Evolutionary conservation across 495 filamentous ascomycete species (phyloP).

Genomic region (Physcia stellaris): DNA sequence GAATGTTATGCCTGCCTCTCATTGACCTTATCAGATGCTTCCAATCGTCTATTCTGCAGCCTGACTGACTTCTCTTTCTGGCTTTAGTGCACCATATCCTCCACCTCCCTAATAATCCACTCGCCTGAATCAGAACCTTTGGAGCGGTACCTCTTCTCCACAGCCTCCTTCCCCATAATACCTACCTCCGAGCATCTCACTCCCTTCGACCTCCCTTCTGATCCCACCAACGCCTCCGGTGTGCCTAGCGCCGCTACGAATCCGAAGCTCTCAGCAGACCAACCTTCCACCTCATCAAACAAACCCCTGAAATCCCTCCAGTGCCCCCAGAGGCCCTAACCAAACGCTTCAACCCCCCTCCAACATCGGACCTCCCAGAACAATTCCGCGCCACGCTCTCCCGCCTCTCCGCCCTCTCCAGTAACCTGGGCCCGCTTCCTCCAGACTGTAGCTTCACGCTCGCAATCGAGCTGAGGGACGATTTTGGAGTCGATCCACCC

Average conservation of each 20-base stretch:
- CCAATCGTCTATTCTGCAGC: too few species aligned
- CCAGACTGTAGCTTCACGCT: slow-evolving; percentile 69
- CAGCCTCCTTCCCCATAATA: slow-evolving; percentile 57
- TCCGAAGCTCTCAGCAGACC: background rate
- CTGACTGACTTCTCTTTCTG: slow-evolving; percentile 62
- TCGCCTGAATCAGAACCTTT: slow-evolving; percentile 39
- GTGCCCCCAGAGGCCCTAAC: too few species aligned
- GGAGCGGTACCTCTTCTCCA: slow-evolving; percentile 81
- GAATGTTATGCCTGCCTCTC: too few species aligned
- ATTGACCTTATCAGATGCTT: too few species aligned
- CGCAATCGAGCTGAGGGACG: slow-evolving; percentile 68
- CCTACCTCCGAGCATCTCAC: slow-evolving; percentile 28
- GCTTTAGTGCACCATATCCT: slow-evolving; percentile 40
- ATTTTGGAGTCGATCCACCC: slow-evolving; percentile 59
- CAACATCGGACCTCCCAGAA: slow-evolving; percentile 48
- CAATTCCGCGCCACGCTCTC: slow-evolving; percentile 52
- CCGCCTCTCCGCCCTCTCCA: slow-evolving; percentile 34
- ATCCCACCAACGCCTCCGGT: background rate
- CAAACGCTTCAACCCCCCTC: slow-evolving; percentile 12
- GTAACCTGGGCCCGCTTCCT: slow-evolving; percentile 51
- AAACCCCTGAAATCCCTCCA: background rate
- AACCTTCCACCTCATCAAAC: background rate
- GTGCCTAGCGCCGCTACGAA: background rate
- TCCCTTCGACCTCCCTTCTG: slow-evolving; percentile 17
- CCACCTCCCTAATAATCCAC: slow-evolving; percentile 67